Evolutionary conservation across 768 basidiomycete genomes (phyloP), one percentile per base, ranked within the genome.

Genomic region (Boletus tylopilopsis): DNA sequence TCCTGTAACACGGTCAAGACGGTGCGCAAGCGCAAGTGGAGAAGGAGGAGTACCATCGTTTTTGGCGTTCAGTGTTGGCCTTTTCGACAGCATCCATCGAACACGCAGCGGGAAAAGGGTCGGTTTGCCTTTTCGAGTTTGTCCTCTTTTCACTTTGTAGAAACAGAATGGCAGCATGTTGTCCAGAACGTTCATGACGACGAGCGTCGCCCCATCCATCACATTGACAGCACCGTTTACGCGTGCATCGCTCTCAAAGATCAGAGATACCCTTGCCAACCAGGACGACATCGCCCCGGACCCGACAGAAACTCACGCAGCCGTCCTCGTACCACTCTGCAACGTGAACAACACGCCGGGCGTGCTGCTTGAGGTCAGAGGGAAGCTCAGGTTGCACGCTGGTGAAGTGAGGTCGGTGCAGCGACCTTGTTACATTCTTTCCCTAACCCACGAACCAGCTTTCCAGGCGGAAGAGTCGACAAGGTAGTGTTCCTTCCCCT

Each of bases 51-150:
- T 57, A 82, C 87, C 86, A 89, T 73, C 74, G 68, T 63, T 76
- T 80, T 67, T 91, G 87, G 38, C 82, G 75, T 47, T 83, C 85
- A 16, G 76, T 66, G 57, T 92, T 92, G 18, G 85, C 85, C 60
- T 76, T 82, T 68, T 90, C 90, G 33, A 90, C 90, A 18, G 81
- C 86, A 60, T 92, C 90, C 90, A 92, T 61, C 12, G 5, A n/a
- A 18, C 5, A n/a, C 7, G 22, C 16, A 19, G 27, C 24, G 19
- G 27, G 34, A n/a, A n/a, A n/a, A n/a, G n/a, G n/a, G n/a, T n/a
- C n/a, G n/a, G n/a, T n/a, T n/a, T n/a, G n/a, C n/a, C n/a, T n/a
- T n/a, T n/a, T n/a, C n/a, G n/a, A n/a, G n/a, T n/a, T n/a, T n/a
- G n/a, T n/a, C n/a, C n/a, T n/a, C n/a, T n/a, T n/a, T n/a, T n/a